A percentile compares a stretch with the other conserved stretches of the same genome.
These are phyloP conservation scores for Hyphopichia burtonii DNA, from an alignment of 1,139 yeast genomes.

Conservation along the genomic window DNA sequence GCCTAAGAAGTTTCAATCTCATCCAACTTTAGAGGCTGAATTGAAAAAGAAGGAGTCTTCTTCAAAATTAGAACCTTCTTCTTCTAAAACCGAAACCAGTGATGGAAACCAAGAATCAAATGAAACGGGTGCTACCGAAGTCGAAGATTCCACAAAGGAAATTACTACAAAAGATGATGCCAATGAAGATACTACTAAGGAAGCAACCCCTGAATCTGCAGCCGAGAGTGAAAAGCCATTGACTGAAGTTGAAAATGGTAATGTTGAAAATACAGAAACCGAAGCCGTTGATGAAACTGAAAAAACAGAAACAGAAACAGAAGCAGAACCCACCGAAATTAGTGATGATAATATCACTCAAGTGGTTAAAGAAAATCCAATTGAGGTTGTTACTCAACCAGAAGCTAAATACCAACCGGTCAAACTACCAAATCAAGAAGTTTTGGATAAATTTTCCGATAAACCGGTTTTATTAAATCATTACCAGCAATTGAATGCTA, in stretches of 20 bases:
- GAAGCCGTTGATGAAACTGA: conserved; percentile 5
- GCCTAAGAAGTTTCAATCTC: conserved; percentile 42
- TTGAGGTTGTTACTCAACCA: conserved; percentile 34
- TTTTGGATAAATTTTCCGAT: conserved; percentile 41
- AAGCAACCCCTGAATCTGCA: conserved; percentile 9
- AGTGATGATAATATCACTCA: conserved; percentile 25
- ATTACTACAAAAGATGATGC: conserved; percentile 6
- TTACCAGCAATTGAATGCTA: conserved; percentile 48
- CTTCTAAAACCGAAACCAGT: conserved; percentile 8
- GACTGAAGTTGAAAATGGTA: background rate
- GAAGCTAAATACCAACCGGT: conserved; percentile 35
- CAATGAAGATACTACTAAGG: conserved; percentile 11
- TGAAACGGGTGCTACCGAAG: conserved; percentile 11
- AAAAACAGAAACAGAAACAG: conserved; percentile 2
- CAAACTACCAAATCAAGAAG: conserved; percentile 35
- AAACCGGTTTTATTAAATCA: conserved; percentile 49
- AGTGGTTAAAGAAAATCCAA: conserved; percentile 27
- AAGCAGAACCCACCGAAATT: conserved; percentile 3
- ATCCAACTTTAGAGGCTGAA: conserved; percentile 42
- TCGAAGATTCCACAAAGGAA: conserved; percentile 7
- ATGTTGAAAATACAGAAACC: background rate
- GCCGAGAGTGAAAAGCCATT: conserved; percentile 4
- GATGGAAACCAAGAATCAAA: conserved; percentile 4
- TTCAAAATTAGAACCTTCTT: conserved; percentile 10
- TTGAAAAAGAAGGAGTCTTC: conserved; percentile 16